Evolutionary conservation across 192 early-diverging fungal species (phyloP), one percentile per base, ranked within the genome.

Genomic region (Umbelopsis ramanniana): DNA sequence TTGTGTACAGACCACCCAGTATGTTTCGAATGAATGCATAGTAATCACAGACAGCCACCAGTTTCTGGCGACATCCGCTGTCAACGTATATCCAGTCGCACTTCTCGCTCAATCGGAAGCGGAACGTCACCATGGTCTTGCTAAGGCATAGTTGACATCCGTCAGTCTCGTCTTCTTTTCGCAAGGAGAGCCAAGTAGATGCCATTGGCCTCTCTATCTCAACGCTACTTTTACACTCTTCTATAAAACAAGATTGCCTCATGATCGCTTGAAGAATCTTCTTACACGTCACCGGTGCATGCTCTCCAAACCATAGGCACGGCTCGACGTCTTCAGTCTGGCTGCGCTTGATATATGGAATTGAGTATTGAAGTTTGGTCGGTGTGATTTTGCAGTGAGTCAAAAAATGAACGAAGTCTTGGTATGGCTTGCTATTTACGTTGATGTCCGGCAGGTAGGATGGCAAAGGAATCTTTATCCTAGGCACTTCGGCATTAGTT

Each of bases 261-360:
- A 88, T 79, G 70, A 99, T 90, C 45, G 93, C 91, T 68, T 98
- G 96, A 38, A 95, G 86, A 37, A 99, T 82, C 79, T 93, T 96
- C 63, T 88, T 90, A 9, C 90, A 88, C 23, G 94, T 94, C 12
- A 96, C 91, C 35, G 92, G 88, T 23, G 97, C 93, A 45, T 91
- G 91, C 26, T 89, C 88, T 19, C 96, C 95, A 80, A 99, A 98
- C 40, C 97, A 84, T 76, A 99, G 83, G 70, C 96, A 97, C 8
- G 95, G 95, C 70, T 92, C 91, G 7, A 99, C 84, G 75, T 99
- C 97, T 72, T 97, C 96, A n/a, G 89, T 88, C 57, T 95, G 82
- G 38, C 90, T 89, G 72, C 93, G 92, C 46, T 91, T 89, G 87
- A 99, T 92, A 81, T 93, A 99, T 1, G 84, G 78, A 57, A 94